Conservation (phyloP, 768 basidiomycete genomes). For the Rhodocollybia butyracea region DNA sequence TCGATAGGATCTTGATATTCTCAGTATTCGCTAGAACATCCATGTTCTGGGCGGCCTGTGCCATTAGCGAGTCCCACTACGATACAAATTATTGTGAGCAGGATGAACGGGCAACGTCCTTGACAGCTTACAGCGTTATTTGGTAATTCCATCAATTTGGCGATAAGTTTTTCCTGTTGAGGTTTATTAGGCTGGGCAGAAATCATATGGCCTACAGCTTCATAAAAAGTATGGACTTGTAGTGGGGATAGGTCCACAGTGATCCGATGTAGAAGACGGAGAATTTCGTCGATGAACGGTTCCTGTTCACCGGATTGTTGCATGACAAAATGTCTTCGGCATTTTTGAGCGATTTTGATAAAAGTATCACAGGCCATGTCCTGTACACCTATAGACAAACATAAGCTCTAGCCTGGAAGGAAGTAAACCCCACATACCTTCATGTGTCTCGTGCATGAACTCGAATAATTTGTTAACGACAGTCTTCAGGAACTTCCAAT, state of each 20-base stretch:
- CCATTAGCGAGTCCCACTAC: slow-evolving; percentile 97
- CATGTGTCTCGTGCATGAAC: slow-evolving; percentile 99
- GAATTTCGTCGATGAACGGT: slow-evolving; percentile 97
- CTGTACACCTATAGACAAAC: slow-evolving; percentile 73
- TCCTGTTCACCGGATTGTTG: slow-evolving; percentile 96
- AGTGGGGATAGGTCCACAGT: slow-evolving; percentile 93
- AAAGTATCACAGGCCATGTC: slow-evolving; percentile 99
- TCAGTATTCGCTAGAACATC: slow-evolving; percentile 89
- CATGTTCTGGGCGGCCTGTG: slow-evolving; percentile 87
- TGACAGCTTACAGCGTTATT: slow-evolving; percentile 79
- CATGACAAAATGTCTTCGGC: slow-evolving; percentile 96
- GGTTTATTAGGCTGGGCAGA: slow-evolving; percentile 98
- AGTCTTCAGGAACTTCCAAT: slow-evolving; percentile 99
- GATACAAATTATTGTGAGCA: slow-evolving; percentile 1
- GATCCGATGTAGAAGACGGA: slow-evolving; percentile 87
- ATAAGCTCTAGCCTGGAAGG: background rate
- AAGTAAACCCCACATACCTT: slow-evolving; percentile 50
- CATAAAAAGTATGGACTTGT: slow-evolving; percentile 98
- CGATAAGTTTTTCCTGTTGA: slow-evolving; percentile 91
- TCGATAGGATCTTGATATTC: slow-evolving; percentile 95
- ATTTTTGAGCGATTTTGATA: slow-evolving; percentile 99
- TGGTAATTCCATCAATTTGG: slow-evolving; percentile 94
- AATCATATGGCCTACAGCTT: slow-evolving; percentile 99
- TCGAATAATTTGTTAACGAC: slow-evolving; percentile 99
- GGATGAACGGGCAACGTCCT: background rate